Evolutionary conservation across 352 stramenopile species (phyloP), one percentile per base, ranked within the genome.

Genomic region (Phytophthora pistaciae): DNA sequence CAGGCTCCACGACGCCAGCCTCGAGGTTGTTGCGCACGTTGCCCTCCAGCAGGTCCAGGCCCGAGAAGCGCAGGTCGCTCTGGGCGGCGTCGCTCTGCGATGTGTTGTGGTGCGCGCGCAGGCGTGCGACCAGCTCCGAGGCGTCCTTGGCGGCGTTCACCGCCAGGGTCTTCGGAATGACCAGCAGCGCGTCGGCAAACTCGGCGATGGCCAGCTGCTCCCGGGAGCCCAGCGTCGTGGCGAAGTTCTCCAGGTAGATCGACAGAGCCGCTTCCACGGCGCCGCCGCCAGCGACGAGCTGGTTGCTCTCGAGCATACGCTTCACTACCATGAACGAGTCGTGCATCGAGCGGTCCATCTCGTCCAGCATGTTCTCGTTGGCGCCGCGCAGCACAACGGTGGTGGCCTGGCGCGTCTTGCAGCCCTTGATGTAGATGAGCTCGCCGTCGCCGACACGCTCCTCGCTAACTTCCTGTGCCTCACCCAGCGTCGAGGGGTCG

Each of bases 251-350:
- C 42, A 99, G 90, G 87, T 99, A 99, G 61, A 99, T 98, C 62
- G 92, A 98, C 48, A 99, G 80, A 31, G 97, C 98, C n/a, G 88
- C 91, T 79, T 99, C 98, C 21, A 99, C 98, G 5, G 97, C 97
- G 61, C 98, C 98, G 27, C 98, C 98, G 57, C 98, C 98, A 36
- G 97, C 96, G 49, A 99, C 98, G 1, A 99, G 81, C 52, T 98
- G 98, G 80, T 99, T 99, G 70, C 90, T 98, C 87, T 99, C 98
- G n/a, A 99, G 89, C 93, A 99, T 99, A 50, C 98, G 92, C 90
- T 99, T 99, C 20, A 99, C 96, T n/a, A 99, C 97, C 90, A 99
- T 99, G 54, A 99, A 89, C 46, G 96, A 95, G 84, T 99, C 98
- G 78, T 99, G 98, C 64, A 99, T 90, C 21, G 98, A 98, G 40